A percentile compares a stretch with the other conserved stretches of the same genome.
These are phyloP conservation scores for Cordyceps tenuipes DNA, from an alignment of 2,329 filamentous ascomycete genomes.

Conservation along the genomic window DNA sequence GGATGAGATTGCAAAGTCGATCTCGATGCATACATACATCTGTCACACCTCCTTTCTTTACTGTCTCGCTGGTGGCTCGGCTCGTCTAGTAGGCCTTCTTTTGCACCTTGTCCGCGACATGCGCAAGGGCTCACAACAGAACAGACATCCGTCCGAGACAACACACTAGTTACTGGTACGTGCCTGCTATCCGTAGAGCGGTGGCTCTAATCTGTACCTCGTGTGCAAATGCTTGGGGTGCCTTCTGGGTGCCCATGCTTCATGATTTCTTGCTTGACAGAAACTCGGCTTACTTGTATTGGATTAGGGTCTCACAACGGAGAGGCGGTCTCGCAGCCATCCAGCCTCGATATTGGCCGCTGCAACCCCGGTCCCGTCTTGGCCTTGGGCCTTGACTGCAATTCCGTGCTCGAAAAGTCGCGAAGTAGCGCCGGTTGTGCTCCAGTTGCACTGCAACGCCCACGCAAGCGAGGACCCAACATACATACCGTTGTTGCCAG, in stretches of 20 bases:
- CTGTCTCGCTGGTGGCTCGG: not conserved
- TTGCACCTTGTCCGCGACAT: not conserved
- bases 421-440: not conserved
- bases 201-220: too few species aligned
- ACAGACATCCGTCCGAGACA: too few species aligned
- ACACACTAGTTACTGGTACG: too few species aligned
- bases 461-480: not conserved
- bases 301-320: not conserved
- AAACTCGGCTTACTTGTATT: not conserved
- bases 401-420: too few species aligned
- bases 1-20: not conserved
- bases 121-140: not conserved
- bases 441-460: conserved; percentile 3
- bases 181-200: too few species aligned
- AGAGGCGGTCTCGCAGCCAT: not conserved
- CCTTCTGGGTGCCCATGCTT: too few species aligned
- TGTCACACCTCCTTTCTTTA: not conserved
- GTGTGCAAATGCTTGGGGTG: too few species aligned
- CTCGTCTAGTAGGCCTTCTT: not conserved
- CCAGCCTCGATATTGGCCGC: not conserved
- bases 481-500: not conserved
- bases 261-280: too few species aligned
- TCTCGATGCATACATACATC: not conserved
- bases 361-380: not conserved
- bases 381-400: too few species aligned